Percentiles rank a stretch among this genome's conserved stretches.
Evolutionary conservation across 306 rosid species (phyloP).

Genomic region (Vigna unguiculata): DNA sequence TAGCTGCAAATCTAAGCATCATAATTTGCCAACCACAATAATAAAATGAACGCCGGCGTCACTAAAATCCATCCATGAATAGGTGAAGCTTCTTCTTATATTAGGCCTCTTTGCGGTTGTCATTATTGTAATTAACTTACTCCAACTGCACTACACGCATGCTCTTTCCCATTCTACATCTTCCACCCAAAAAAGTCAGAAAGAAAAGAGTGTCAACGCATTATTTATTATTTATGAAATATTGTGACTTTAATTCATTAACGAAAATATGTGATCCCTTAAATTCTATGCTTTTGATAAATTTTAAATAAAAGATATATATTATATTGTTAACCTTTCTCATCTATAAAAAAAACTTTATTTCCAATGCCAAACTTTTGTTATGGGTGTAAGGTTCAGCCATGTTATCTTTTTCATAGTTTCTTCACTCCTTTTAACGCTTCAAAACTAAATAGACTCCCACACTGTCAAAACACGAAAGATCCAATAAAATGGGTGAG

Average conservation of each 20-base stretch:
- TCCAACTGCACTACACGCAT: too few relatives aligned
- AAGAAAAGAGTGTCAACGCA: not conserved
- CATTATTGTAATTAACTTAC: constrained; percentile 35
- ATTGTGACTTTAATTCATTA: too few relatives aligned
- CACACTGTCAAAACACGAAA: too few relatives aligned
- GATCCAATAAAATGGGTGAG: too few relatives aligned
- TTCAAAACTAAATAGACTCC: not conserved
- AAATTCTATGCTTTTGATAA: too few relatives aligned
- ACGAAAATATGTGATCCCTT: too few relatives aligned
- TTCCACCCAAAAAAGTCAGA: too few relatives aligned
- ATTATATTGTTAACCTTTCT: not conserved
- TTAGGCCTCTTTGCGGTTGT: constrained; percentile 26
- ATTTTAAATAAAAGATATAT: too few relatives aligned
- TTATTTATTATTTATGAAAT: too few relatives aligned
- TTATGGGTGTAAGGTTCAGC: not conserved
- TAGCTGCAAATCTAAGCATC: constrained; percentile 62
- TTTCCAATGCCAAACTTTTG: too few relatives aligned
- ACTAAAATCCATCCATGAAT: constrained; percentile 12
- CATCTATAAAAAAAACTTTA: not conserved
- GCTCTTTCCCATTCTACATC: not conserved
- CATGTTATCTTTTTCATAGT: not conserved
- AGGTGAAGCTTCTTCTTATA: not conserved
- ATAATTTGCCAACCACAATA: constrained; percentile 8
- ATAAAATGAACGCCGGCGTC: constrained; percentile 50
- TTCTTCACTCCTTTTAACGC: not conserved